Evolutionary conservation across 2,329 filamentous ascomycete species (phyloP).

Genomic region (Coniochaeta ligniaria): DNA sequence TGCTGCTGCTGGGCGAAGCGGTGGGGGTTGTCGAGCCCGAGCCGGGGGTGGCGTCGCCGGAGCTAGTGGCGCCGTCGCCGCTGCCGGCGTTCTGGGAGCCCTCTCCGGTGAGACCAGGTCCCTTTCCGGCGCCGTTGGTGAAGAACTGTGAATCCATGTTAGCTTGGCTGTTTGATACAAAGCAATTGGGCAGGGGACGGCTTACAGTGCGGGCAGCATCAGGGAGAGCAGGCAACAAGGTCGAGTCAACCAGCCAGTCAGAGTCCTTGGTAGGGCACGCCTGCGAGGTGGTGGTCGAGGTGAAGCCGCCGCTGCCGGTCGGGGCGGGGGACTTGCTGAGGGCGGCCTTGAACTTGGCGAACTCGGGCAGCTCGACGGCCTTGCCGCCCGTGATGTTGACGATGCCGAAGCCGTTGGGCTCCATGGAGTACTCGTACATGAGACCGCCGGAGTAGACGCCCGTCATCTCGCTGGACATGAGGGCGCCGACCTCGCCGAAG

Average conservation of each 20-base stretch:
- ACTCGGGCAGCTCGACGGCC: slow-evolving; percentile 57
- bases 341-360: slow-evolving; percentile 42
- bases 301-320: slow-evolving; percentile 41
- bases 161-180: not conserved
- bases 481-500: slow-evolving; percentile 70
- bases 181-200: not conserved
- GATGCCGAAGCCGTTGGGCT: slow-evolving; percentile 73
- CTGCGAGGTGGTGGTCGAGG: slow-evolving; percentile 36
- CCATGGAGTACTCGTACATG: slow-evolving; percentile 88
- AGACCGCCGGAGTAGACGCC: slow-evolving; percentile 89
- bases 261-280: slow-evolving; percentile 41
- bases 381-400: slow-evolving; percentile 53
- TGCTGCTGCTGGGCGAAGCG: slow-evolving; percentile 21
- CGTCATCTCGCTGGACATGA: slow-evolving; percentile 83
- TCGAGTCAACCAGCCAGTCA: slow-evolving; percentile 44
- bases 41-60: slow-evolving; percentile 30
- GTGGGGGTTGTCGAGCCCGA: slow-evolving; percentile 29
- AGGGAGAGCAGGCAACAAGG: slow-evolving; percentile 44
- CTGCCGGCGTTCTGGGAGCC: slow-evolving; percentile 47
- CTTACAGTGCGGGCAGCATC: slow-evolving; percentile 29
- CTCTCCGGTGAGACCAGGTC: slow-evolving; percentile 42
- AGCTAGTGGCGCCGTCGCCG: slow-evolving; percentile 29
- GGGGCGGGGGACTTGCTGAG: slow-evolving; percentile 42
- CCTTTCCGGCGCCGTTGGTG: slow-evolving; percentile 42
- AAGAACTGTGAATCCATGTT: slow-evolving; percentile 35